Percentiles rank a stretch among this genome's conserved stretches.
These are phyloP conservation scores for Venturia oleaginea DNA, from an alignment of 2,329 filamentous ascomycete species.

Conservation along the genomic window DNA sequence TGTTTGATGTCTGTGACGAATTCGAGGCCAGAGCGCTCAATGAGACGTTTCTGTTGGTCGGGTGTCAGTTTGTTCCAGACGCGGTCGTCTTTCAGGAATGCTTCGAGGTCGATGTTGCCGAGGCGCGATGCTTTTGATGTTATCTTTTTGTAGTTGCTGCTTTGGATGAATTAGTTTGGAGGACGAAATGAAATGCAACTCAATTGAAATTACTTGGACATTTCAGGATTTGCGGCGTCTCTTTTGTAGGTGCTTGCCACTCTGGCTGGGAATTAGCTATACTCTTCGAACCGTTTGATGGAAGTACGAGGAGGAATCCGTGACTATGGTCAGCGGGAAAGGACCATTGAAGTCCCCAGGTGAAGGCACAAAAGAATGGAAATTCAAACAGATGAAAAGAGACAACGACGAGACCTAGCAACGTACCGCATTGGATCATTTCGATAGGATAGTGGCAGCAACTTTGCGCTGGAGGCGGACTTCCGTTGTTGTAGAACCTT, in stretches of 20 bases:
- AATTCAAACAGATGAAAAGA: background rate
- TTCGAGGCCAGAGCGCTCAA: slow-evolving; percentile 12
- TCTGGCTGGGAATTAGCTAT: background rate
- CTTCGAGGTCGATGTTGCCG: slow-evolving; percentile 23
- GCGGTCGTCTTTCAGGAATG: slow-evolving; percentile 13
- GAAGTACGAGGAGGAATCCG: background rate
- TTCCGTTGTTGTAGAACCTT: slow-evolving; percentile 20
- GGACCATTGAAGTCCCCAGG: background rate
- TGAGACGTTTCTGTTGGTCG: slow-evolving; percentile 11
- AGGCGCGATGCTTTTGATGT: slow-evolving; percentile 18
- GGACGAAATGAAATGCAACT: slow-evolving; percentile 12
- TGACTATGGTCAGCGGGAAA: background rate
- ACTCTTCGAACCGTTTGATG: background rate
- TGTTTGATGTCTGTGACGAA: slow-evolving; percentile 12
- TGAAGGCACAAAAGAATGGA: background rate
- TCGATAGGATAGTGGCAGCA: background rate
- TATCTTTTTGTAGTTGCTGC: slow-evolving; percentile 22
- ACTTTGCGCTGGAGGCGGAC: slow-evolving; percentile 20
- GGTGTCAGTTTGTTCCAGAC: slow-evolving; percentile 13
- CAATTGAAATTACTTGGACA: slow-evolving; percentile 21
- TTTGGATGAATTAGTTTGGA: slow-evolving; percentile 20
- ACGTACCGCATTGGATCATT: slow-evolving; percentile 3
- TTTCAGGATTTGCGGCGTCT: slow-evolving; percentile 14
- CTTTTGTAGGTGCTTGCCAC: background rate
- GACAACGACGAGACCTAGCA: background rate